phyloP scores from a whole-genome alignment of 208 protist species.

The Trichomonas tenax region DNA sequence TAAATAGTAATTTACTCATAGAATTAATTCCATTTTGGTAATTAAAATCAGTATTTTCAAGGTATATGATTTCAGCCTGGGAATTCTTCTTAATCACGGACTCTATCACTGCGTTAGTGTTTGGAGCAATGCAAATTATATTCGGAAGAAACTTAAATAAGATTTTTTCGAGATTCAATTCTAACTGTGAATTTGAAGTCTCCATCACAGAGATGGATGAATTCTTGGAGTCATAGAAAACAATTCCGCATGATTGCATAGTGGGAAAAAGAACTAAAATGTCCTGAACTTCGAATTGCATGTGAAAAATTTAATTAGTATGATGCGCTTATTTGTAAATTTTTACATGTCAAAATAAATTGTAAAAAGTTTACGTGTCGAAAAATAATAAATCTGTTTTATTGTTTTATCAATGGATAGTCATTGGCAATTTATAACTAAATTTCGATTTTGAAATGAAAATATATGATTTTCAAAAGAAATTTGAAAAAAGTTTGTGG shows the following conservation, averaged over 20 bases:
- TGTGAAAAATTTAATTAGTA: neutral
- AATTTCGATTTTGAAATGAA: too few species aligned
- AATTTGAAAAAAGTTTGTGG: too few species aligned
- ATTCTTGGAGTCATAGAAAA: neutral
- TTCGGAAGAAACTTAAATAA: neutral
- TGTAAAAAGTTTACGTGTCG: too few species aligned
- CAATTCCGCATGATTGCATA: neutral
- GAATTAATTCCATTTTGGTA: neutral
- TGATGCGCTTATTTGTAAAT: too few species aligned
- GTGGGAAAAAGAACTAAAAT: neutral
- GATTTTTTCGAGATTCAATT: neutral
- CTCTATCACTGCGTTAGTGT: neutral
- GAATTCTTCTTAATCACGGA: neutral
- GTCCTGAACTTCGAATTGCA: neutral
- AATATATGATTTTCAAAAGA: too few species aligned
- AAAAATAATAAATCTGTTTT: too few species aligned
- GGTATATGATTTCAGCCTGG: neutral
- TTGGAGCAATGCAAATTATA: neutral
- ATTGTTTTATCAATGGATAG: too few species aligned
- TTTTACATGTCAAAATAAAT: too few species aligned
- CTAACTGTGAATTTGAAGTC: neutral
- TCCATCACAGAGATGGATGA: neutral
- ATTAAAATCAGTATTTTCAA: neutral
- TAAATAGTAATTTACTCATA: neutral
- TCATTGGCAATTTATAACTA: too few species aligned